phyloP scores from a whole-genome alignment of 2,329 filamentous ascomycete genomes.

The Fusarium burgessii region DNA sequence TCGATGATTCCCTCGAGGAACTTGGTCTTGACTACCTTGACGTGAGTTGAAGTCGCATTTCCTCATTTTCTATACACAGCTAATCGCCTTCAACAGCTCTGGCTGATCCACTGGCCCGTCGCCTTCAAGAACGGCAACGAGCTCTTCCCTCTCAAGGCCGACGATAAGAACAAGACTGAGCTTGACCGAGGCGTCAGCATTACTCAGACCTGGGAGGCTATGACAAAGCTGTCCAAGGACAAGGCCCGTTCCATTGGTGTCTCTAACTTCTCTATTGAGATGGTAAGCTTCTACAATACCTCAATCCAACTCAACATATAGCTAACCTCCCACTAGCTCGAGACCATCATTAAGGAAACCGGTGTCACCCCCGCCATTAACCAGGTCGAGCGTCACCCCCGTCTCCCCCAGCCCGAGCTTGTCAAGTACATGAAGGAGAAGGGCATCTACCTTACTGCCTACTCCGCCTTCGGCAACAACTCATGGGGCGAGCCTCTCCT shows the following conservation, averaged over 20 bases:
- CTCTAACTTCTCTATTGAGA: slow-evolving; percentile 77
- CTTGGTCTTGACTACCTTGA: slow-evolving; percentile 70
- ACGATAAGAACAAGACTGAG: slow-evolving; percentile 51
- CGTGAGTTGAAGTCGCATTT: slow-evolving; percentile 45
- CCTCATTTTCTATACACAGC: background rate
- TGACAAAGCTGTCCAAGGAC: slow-evolving; percentile 68
- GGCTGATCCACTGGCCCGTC: slow-evolving; percentile 74
- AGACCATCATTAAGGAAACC: slow-evolving; percentile 67
- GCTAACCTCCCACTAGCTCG: slow-evolving; percentile 52
- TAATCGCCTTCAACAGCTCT: slow-evolving; percentile 55
- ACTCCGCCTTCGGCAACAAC: slow-evolving; percentile 68
- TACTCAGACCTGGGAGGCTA: slow-evolving; percentile 59
- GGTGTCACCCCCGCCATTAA: slow-evolving; percentile 72
- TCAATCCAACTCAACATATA: background rate
- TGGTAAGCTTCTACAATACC: slow-evolving; percentile 45
- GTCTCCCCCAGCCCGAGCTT: slow-evolving; percentile 67
- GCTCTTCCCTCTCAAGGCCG: slow-evolving; percentile 59
- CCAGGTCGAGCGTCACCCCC: slow-evolving; percentile 77
- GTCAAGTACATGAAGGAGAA: slow-evolving; percentile 71
- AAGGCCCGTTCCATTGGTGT: slow-evolving; percentile 77
- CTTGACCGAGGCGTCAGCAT: slow-evolving; percentile 59
- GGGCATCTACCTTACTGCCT: slow-evolving; percentile 74
- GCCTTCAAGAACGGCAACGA: slow-evolving; percentile 55
- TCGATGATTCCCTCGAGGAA: slow-evolving; percentile 67
- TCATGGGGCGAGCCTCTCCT: slow-evolving; percentile 61